These are phyloP conservation scores for Raphanus raphanistrum DNA, from an alignment of 345 rosid species.

Conservation along the genomic window DNA sequence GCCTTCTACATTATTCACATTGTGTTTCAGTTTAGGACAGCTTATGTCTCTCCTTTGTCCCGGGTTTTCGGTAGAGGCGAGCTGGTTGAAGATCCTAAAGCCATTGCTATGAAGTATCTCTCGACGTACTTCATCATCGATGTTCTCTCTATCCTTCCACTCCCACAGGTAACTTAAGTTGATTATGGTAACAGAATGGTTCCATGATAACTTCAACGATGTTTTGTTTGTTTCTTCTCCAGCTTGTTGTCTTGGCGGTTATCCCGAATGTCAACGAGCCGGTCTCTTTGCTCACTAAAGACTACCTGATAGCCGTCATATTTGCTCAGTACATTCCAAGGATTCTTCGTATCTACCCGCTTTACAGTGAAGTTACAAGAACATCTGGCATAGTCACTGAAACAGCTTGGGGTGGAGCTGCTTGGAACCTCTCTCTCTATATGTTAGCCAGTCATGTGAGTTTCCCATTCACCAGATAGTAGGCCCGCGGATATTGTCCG, in stretches of 20 bases:
- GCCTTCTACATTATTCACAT: slow-evolving; percentile 59
- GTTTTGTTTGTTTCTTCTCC: slow-evolving; percentile 22
- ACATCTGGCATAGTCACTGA: slow-evolving; percentile 72
- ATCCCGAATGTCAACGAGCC: slow-evolving; percentile 40
- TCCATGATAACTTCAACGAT: background rate
- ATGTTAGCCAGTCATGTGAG: slow-evolving; percentile 94
- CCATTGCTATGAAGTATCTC: slow-evolving; percentile 54
- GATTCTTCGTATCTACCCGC: slow-evolving; percentile 53
- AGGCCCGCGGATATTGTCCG: background rate
- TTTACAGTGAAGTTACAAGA: slow-evolving; percentile 54
- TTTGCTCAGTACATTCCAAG: slow-evolving; percentile 60
- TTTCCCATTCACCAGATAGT: slow-evolving; percentile 3
- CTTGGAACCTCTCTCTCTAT: slow-evolving; percentile 70
- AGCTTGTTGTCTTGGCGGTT: slow-evolving; percentile 52
- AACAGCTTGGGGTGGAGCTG: slow-evolving; percentile 90
- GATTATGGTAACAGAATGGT: background rate
- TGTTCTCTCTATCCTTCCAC: slow-evolving; percentile 67
- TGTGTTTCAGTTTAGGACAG: slow-evolving; percentile 73
- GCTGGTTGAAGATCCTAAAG: slow-evolving; percentile 55
- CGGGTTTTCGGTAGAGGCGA: slow-evolving; percentile 87
- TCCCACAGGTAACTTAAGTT: slow-evolving; percentile 67
- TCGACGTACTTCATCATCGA: slow-evolving; percentile 57
- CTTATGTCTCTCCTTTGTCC: slow-evolving; percentile 70
- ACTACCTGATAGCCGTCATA: slow-evolving; percentile 45
- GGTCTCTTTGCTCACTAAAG: slow-evolving; percentile 52